Evolutionary conservation across 2,329 filamentous ascomycete species (phyloP), one percentile per base, ranked within the genome.

Genomic region (Taxawa tesnikishii): DNA sequence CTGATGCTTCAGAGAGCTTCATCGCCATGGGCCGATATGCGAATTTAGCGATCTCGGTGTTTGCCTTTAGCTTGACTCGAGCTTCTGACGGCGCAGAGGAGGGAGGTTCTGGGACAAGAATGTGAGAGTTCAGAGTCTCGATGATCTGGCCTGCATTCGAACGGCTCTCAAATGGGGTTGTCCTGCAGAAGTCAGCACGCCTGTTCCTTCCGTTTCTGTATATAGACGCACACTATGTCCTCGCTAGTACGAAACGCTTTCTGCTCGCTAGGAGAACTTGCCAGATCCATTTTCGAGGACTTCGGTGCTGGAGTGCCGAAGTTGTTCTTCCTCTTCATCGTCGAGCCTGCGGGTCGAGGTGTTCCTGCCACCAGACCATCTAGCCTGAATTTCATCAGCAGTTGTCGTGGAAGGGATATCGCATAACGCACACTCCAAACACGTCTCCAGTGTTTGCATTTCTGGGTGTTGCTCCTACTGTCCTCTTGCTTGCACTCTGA

Each of bases 21-120:
- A 96, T 94, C 2, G 83, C 80, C 67, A 96, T 78, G 2, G 85
- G 83, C 51, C 87, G 90, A 59, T 96, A 98, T 1, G 67, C 75
- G 44, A 94, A 79, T 53, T 94, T 94, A 53, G 87, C 85, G 48
- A 84, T 70, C 52, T 96, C 88, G 2, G 84, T 88, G 38, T 83
- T 82, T 3, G 84, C 82, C 5, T 79, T 87, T 13, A 94, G 68
- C 51, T 82, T 87, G 53, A 96, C 75, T 31, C 90, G 79, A 11
- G 83, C 52, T 53, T 90, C 82, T 8, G 74, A 53, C 42, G 75
- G 83, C 1, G 80, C 79, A 18, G 78, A 76, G 15, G 82, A 69
- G 3, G 80, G 82, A 12, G 44, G 30, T 12, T 43, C 38, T 14
- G 53, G 45, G 28, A 83, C 75, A 17, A 79, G 65, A 1, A 75